Percentiles rank a stretch among this genome's conserved stretches.
These are phyloP conservation scores for Ascoidea rubescens DNA, from an alignment of 805 yeast genomes.

Conservation along the genomic window DNA sequence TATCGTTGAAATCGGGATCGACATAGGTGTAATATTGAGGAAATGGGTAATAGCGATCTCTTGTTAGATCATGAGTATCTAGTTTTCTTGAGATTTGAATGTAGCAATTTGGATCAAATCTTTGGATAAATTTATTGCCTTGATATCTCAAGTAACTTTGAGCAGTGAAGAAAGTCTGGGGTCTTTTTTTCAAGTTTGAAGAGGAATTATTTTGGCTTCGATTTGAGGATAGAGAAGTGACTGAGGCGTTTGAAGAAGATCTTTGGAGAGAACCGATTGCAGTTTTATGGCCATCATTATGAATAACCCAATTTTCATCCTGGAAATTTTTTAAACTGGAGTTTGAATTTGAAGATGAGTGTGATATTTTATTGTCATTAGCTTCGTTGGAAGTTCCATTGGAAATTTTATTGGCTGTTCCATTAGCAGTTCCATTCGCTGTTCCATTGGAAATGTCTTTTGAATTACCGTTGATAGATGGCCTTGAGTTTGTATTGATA, in stretches of 20 bases:
- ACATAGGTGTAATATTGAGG: neutral
- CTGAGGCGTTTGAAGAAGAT: neutral
- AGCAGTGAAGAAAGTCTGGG: constrained; percentile 72
- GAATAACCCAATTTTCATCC: neutral
- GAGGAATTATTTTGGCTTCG: neutral
- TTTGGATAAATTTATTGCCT: constrained; percentile 73
- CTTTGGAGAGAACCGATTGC: neutral
- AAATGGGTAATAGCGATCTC: constrained; percentile 35
- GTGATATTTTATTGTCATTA: constrained; percentile 12
- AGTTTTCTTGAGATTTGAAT: constrained; percentile 85
- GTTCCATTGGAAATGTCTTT: neutral
- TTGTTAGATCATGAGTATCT: constrained; percentile 87
- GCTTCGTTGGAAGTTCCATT: constrained; percentile 15
- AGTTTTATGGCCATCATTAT: neutral
- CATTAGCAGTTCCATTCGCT: constrained; percentile 9
- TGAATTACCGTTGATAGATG: constrained; percentile 19
- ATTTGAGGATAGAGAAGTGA: neutral
- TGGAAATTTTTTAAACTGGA: neutral
- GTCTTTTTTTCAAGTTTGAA: constrained; percentile 12
- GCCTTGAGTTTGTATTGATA: constrained; percentile 88
- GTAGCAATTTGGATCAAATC: constrained; percentile 96
- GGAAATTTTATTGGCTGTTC: constrained; percentile 4
- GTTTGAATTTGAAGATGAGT: neutral
- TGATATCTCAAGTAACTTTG: constrained; percentile 92
- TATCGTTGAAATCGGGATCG: constrained; percentile 20